These are phyloP conservation scores for Diplosphaera chodatii DNA, from an alignment of 139 green algal species.

Conservation along the genomic window DNA sequence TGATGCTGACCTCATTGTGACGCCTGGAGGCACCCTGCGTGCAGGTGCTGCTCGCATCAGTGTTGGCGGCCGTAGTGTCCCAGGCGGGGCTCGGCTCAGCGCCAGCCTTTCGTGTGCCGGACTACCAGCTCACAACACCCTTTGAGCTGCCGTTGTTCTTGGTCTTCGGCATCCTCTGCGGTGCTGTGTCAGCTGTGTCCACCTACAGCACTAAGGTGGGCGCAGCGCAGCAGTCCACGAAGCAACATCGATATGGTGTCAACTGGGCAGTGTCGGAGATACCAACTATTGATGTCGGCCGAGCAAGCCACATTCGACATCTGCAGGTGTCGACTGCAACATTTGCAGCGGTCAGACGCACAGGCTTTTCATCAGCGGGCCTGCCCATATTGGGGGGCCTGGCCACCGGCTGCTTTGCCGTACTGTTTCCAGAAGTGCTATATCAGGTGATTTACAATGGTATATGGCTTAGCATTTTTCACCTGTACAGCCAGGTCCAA, in stretches of 20 bases:
- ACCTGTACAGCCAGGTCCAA: too few species aligned
- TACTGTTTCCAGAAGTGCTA: conserved; percentile 66
- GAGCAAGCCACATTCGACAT: too few species aligned
- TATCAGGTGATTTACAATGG: too few species aligned
- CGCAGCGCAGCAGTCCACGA: too few species aligned
- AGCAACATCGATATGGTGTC: too few species aligned
- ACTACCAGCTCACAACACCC: conserved; percentile 47
- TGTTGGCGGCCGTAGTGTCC: conserved; percentile 58
- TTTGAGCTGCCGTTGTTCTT: conserved; percentile 72
- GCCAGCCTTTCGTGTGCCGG: conserved; percentile 59
- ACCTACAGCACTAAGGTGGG: conserved; percentile 30
- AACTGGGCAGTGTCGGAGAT: too few species aligned
- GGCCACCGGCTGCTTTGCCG: conserved; percentile 47
- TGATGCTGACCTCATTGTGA: too few species aligned
- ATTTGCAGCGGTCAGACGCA: conserved; percentile 6
- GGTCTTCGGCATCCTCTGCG: conserved; percentile 59
- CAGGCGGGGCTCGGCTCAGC: conserved; percentile 56
- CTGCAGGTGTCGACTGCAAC: conserved; percentile 18
- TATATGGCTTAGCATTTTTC: too few species aligned
- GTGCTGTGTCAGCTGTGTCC: conserved; percentile 43
- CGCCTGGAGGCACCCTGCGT: too few species aligned
- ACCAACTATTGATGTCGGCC: too few species aligned
- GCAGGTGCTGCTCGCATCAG: conserved; percentile 48
- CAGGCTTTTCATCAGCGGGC: neutral
- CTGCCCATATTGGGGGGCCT: conserved; percentile 61